Percentiles rank a stretch among this genome's conserved stretches.
Evolutionary conservation across 163 green algal species (phyloP).

Genomic region (Scenedesmus sp.): DNA sequence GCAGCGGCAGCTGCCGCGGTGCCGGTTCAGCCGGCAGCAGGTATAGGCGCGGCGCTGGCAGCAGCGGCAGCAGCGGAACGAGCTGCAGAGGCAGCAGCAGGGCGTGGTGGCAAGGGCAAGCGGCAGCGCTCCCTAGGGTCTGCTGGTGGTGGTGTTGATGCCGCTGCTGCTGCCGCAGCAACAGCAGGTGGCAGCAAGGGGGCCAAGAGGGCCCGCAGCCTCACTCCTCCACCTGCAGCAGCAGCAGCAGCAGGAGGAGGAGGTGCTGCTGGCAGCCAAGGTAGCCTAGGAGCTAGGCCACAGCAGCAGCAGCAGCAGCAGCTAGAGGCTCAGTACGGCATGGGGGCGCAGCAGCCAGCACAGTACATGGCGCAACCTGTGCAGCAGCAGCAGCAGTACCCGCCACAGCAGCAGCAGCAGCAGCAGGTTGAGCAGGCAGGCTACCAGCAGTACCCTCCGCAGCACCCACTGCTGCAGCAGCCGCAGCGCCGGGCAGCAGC

Average conservation of each 20-base stretch:
- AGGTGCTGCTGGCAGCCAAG: too few relatives aligned
- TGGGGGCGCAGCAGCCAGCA: background rate
- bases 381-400: background rate
- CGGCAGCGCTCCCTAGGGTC: background rate
- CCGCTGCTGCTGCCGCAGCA: background rate
- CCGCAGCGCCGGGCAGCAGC: background rate
- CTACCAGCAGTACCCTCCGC: background rate
- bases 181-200: background rate
- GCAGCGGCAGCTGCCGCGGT: background rate
- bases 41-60: background rate
- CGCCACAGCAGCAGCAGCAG: conserved; percentile 4
- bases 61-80: conserved; percentile 11
- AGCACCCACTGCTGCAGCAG: background rate
- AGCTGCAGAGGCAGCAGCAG: background rate
- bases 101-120: background rate
- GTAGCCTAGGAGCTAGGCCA: too few relatives aligned
- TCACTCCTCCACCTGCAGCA: background rate
- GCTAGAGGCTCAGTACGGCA: background rate
- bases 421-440: background rate
- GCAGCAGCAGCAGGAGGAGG: background rate
- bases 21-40: background rate
- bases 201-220: too few relatives aligned
- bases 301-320: background rate
- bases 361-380: background rate
- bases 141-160: background rate